These are phyloP conservation scores for Leccinum sublutescens DNA, from an alignment of 768 basidiomycete species.

Conservation along the genomic window DNA sequence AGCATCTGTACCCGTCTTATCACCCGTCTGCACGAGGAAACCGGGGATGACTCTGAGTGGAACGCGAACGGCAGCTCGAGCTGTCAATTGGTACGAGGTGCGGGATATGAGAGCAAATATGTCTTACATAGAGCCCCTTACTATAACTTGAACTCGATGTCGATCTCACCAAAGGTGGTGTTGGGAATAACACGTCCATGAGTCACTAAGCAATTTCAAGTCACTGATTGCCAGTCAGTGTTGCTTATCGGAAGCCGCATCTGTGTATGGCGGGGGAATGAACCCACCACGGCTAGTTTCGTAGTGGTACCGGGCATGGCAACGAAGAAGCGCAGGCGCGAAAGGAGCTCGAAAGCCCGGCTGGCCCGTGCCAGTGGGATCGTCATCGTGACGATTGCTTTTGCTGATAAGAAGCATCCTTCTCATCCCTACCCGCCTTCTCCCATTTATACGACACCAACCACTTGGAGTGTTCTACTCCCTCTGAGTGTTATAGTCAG, in stretches of 20 bases:
- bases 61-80: background rate
- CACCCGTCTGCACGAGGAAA: slow-evolving; percentile 94
- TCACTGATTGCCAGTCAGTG: background rate
- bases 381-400: too few species aligned
- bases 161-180: slow-evolving; percentile 48
- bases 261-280: too few species aligned
- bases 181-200: slow-evolving; percentile 74
- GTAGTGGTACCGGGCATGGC: too few species aligned
- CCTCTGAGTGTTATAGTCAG: too few species aligned
- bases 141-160: slow-evolving; percentile 35
- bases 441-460: too few species aligned
- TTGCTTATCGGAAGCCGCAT: too few species aligned
- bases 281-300: background rate
- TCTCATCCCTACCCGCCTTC: too few species aligned
- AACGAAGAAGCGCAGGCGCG: too few species aligned
- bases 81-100: background rate
- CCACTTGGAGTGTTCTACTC: too few species aligned
- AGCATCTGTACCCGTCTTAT: slow-evolving; percentile 83
- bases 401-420: too few species aligned
- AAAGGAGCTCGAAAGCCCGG: too few species aligned
- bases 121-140: slow-evolving; percentile 18
- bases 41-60: slow-evolving; percentile 73
- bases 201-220: slow-evolving; percentile 71
- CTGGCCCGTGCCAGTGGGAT: too few species aligned
- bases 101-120: background rate